Evolutionary conservation across 2,329 filamentous ascomycete species (phyloP).

Genomic region (Trichoderma citrinoviride): DNA sequence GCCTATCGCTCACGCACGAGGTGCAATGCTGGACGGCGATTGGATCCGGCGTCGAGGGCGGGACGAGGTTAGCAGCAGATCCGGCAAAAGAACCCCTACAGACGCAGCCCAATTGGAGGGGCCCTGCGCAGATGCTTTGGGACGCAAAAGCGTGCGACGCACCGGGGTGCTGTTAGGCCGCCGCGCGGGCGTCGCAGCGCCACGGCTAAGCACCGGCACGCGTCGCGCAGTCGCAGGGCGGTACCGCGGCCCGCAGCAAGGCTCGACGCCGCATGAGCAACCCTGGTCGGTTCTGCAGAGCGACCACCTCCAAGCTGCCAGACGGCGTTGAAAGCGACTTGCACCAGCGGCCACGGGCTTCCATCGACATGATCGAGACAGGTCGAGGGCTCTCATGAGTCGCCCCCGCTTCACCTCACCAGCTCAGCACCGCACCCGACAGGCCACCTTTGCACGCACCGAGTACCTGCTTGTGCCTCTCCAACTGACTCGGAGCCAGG

Average conservation of each 20-base stretch:
- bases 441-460: neutral
- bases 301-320: slow-evolving; percentile 14
- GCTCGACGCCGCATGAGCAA: slow-evolving; percentile 14
- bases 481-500: neutral
- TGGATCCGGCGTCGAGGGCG: slow-evolving; percentile 26
- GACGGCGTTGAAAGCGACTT: neutral
- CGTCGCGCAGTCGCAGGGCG: neutral
- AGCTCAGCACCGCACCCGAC: too few relatives aligned
- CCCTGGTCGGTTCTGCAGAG: slow-evolving; percentile 19
- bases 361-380: slow-evolving; percentile 19
- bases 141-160: neutral
- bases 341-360: slow-evolving; percentile 16
- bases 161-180: neutral
- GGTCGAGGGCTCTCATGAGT: slow-evolving; percentile 16
- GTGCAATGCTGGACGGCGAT: slow-evolving; percentile 30
- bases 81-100: slow-evolving; percentile 14
- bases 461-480: neutral
- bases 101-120: slow-evolving; percentile 18
- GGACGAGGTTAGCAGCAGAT: slow-evolving; percentile 19
- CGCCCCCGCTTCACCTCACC: slow-evolving; percentile 17
- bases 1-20: slow-evolving; percentile 37
- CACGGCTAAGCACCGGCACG: slow-evolving; percentile 1
- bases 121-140: slow-evolving; percentile 5
- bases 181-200: fast-evolving
- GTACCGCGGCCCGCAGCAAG: slow-evolving; percentile 8